Percentiles rank a stretch among this genome's conserved stretches.
Conservation (phyloP, 257 asterid genomes). For the Nicotiana paniculata region DNA sequence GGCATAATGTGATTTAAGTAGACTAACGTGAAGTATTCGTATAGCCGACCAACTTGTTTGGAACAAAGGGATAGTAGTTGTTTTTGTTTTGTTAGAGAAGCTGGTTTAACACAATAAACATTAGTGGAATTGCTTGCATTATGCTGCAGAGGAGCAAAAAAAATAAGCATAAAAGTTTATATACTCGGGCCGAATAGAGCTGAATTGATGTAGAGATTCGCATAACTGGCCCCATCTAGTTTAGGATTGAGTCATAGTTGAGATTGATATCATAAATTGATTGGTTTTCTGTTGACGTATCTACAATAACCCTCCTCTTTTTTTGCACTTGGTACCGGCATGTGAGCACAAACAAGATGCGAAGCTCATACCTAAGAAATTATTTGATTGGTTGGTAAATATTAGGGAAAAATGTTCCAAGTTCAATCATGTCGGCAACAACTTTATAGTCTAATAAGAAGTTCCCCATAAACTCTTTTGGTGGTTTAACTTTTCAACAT, state of each 20-base stretch:
- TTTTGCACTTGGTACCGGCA: not conserved
- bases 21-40: too few relatives aligned
- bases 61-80: too few relatives aligned
- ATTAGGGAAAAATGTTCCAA: not conserved
- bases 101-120: not conserved
- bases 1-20: too few relatives aligned
- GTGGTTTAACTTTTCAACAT: conserved; percentile 1
- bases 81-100: not conserved
- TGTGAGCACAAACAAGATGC: not conserved
- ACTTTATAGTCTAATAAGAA: not conserved
- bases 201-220: not conserved
- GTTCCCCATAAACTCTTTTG: not conserved
- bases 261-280: not conserved
- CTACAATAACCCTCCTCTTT: not conserved
- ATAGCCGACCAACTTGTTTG: too few relatives aligned
- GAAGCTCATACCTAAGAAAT: not conserved
- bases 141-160: not conserved
- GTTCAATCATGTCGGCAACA: not conserved
- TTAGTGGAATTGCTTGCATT: not conserved
- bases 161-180: not conserved
- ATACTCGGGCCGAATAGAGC: not conserved
- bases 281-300: not conserved
- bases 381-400: not conserved
- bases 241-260: not conserved
- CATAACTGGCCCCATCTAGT: not conserved